Evolutionary conservation across 345 rosid genomes (phyloP).

Genomic region (Conringia planisiliqua): DNA sequence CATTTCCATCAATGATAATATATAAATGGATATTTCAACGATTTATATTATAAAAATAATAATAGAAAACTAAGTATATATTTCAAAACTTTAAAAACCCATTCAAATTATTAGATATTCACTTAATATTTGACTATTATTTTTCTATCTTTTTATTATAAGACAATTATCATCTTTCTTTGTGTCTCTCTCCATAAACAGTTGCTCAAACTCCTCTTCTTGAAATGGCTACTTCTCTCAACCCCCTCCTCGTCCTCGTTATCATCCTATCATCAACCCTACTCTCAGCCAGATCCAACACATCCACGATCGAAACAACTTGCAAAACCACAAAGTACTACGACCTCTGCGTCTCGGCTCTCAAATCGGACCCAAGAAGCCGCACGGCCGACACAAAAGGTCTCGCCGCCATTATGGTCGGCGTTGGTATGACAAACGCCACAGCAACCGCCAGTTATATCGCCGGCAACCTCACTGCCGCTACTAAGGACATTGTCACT

Average conservation of each 20-base stretch:
- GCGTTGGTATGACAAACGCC: conserved; percentile 59
- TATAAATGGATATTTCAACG: too few relatives aligned
- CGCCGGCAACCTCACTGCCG: conserved; percentile 34
- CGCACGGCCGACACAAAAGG: conserved; percentile 55
- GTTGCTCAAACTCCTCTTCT: neutral
- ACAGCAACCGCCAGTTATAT: conserved; percentile 64
- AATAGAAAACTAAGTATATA: too few relatives aligned
- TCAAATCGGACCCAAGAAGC: conserved; percentile 62
- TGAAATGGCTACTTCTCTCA: conserved; percentile 23
- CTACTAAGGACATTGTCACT: conserved; percentile 29
- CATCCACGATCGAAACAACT: conserved; percentile 50
- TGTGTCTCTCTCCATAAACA: neutral
- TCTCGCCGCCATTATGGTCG: conserved; percentile 55
- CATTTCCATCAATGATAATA: too few relatives aligned
- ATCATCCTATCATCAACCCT: conserved; percentile 16
- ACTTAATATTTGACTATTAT: too few relatives aligned
- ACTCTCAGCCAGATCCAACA: conserved; percentile 23
- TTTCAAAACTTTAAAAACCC: too few relatives aligned
- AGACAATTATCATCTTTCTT: conserved; percentile 14
- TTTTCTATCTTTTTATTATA: too few relatives aligned
- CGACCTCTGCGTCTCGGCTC: conserved; percentile 68
- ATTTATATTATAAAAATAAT: too few relatives aligned
- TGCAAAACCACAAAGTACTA: conserved; percentile 69
- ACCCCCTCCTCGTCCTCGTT: conserved; percentile 23
- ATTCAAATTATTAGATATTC: too few relatives aligned